phyloP scores from a whole-genome alignment of 192 early-diverging fungal genomes.

The Coemansia sp. region DNA sequence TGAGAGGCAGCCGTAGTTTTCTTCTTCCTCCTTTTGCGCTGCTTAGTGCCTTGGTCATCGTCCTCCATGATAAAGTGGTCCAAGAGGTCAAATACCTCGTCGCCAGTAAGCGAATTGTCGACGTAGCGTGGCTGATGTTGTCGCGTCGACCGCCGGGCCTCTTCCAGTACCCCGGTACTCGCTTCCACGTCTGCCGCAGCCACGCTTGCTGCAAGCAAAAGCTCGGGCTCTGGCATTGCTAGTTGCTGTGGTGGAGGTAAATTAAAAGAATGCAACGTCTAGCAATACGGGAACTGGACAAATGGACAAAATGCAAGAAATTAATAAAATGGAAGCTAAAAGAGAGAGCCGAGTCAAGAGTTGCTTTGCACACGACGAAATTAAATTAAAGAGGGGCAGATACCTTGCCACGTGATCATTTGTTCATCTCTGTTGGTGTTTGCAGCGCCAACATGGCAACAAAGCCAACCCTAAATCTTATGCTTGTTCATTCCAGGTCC shows the following conservation, averaged over 20 bases:
- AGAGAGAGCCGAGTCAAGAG: not conserved
- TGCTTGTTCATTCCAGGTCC: too few relatives aligned
- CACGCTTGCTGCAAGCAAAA: not conserved
- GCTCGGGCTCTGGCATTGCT: constrained; percentile 17
- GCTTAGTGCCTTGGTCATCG: not conserved
- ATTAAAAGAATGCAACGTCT: not conserved
- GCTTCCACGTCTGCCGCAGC: not conserved
- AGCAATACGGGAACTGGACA: not conserved
- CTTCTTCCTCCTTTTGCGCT: constrained; percentile 11
- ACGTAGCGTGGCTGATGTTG: constrained; percentile 35
- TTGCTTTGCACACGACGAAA: not conserved
- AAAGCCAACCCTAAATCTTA: too few relatives aligned
- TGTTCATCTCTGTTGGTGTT: not conserved
- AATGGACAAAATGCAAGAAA: not conserved
- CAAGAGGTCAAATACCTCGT: constrained; percentile 47
- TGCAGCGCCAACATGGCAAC: too few relatives aligned
- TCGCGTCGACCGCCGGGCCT: constrained; percentile 30
- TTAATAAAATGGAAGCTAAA: not conserved
- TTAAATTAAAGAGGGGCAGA: not conserved
- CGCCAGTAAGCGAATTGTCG: constrained; percentile 36
- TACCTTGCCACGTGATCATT: not conserved
- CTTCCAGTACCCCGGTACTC: not conserved
- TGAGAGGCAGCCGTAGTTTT: not conserved
- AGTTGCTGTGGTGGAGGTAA: not conserved
- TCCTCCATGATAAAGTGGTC: constrained; percentile 41